Conservation (phyloP, 306 rosid species). For the Phaseolus lunatus region DNA sequence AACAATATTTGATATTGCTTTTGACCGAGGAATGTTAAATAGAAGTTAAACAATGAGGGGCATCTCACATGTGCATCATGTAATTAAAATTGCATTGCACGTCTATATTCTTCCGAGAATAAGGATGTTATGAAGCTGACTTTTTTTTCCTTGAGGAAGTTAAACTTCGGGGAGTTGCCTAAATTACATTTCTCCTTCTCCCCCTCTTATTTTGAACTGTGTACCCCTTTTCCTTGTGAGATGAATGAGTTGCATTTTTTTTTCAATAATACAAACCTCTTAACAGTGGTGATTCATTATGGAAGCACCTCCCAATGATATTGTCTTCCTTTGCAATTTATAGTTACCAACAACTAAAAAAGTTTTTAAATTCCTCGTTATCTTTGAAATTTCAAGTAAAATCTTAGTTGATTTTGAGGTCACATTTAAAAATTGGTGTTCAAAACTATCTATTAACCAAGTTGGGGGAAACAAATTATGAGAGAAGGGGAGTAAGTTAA, state of each 20-base stretch:
- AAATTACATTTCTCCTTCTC: background rate
- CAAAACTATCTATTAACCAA: too few species aligned
- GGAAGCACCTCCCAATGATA: background rate
- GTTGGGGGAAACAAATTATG: background rate
- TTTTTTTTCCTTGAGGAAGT: background rate
- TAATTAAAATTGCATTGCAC: background rate
- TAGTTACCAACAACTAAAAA: background rate
- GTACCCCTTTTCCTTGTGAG: background rate
- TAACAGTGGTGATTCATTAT: background rate
- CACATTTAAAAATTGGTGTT: too few species aligned
- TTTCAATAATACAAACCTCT: background rate
- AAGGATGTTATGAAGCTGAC: too few species aligned
- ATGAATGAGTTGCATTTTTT: background rate
- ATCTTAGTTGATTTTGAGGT: background rate
- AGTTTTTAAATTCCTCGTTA: background rate
- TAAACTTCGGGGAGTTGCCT: background rate
- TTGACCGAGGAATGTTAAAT: background rate
- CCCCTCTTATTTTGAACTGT: background rate
- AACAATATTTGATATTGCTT: background rate
- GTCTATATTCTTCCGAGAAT: too few species aligned
- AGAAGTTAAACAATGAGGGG: background rate
- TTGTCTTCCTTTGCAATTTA: background rate
- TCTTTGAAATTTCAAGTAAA: too few species aligned
- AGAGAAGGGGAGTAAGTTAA: background rate
- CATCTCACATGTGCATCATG: background rate